Evolutionary conservation across 140 eudicot species (phyloP).

Genomic region (Oenanthe javanica): DNA sequence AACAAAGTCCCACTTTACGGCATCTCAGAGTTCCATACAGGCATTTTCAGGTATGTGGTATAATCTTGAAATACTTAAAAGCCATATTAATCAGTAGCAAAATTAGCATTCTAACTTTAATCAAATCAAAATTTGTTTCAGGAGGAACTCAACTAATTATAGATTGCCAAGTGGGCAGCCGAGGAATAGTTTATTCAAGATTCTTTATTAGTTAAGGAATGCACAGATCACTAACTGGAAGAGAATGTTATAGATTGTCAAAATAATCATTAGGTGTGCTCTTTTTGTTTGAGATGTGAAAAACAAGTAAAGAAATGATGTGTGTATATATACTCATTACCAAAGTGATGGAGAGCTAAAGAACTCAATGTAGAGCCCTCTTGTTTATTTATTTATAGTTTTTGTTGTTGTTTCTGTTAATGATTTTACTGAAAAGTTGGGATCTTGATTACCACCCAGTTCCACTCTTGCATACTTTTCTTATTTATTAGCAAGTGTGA

Average conservation of each 20-base stretch:
- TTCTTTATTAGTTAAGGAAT: slow-evolving; percentile 34
- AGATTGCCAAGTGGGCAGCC: slow-evolving; percentile 20
- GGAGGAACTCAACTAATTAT: slow-evolving; percentile 19
- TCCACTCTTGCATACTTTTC: slow-evolving; percentile 13
- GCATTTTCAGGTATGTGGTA: not conserved
- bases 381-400: not conserved
- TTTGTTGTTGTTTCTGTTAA: slow-evolving; percentile 16
- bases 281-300: slow-evolving; percentile 27
- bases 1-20: slow-evolving; percentile 13
- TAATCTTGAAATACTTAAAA: not conserved
- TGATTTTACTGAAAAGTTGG: slow-evolving; percentile 35
- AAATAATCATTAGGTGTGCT: slow-evolving; percentile 29
- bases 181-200: slow-evolving; percentile 19
- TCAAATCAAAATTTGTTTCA: slow-evolving; percentile 10
- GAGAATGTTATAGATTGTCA: slow-evolving; percentile 21
- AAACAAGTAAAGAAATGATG: slow-evolving; percentile 24
- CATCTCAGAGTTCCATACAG: slow-evolving; percentile 8
- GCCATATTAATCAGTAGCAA: slow-evolving; percentile 2
- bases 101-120: not conserved
- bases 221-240: slow-evolving; percentile 24
- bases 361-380: not conserved
- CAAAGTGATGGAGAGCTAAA: slow-evolving; percentile 17
- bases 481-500: slow-evolving; percentile 8
- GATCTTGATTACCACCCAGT: slow-evolving; percentile 26
- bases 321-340: slow-evolving; percentile 21